phyloP scores from a whole-genome alignment of 305 asterid genomes.

The Euphrasia arctica region DNA sequence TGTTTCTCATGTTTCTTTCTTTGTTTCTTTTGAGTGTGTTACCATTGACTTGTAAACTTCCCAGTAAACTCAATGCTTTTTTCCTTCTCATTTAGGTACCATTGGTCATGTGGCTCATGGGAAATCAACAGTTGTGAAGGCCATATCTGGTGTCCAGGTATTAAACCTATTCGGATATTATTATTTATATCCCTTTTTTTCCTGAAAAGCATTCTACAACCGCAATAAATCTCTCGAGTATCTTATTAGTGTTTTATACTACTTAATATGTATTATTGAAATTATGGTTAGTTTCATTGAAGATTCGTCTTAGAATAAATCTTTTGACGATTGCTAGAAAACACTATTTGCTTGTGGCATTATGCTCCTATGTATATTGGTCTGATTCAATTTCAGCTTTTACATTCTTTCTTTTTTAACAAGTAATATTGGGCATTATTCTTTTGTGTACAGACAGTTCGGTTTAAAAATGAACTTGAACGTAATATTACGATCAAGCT shows the following conservation, averaged over 20 bases:
- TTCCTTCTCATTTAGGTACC: constrained; percentile 54
- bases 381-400: neutral
- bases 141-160: constrained; percentile 98
- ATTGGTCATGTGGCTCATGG: constrained; percentile 99
- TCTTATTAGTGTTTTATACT: neutral
- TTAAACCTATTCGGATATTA: constrained; percentile 10
- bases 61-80: constrained; percentile 1
- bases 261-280: neutral
- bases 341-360: neutral
- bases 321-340: neutral
- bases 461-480: constrained; percentile 93
- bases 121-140: constrained; percentile 97
- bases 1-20: neutral
- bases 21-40: neutral
- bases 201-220: neutral
- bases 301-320: neutral
- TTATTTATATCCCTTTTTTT: neutral
- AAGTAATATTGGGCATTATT: neutral
- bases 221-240: neutral
- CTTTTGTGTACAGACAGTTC: constrained; percentile 67
- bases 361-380: neutral
- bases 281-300: neutral
- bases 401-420: neutral
- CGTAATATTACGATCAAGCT: constrained; percentile 97
- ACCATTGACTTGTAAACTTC: constrained; percentile 11